A percentile compares a stretch with the other conserved stretches of the same genome.
Conservation (phyloP, 495 filamentous ascomycete species). For the Terfezia claveryi region DNA sequence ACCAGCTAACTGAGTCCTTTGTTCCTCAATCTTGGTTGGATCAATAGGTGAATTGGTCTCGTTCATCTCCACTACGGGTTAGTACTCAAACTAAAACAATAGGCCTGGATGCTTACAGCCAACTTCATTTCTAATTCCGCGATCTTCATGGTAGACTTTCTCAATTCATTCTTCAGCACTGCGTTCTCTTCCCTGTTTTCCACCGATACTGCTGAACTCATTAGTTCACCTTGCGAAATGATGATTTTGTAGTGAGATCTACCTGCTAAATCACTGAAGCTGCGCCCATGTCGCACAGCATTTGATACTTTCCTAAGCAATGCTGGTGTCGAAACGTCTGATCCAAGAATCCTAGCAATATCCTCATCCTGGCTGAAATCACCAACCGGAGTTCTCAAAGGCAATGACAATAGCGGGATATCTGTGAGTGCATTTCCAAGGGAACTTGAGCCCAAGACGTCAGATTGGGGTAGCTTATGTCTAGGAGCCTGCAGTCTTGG, state of each 20-base stretch:
- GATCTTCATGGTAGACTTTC: slow-evolving; percentile 56
- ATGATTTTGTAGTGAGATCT: slow-evolving; percentile 28
- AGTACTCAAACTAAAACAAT: neutral
- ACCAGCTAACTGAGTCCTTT: slow-evolving; percentile 88
- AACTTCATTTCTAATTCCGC: slow-evolving; percentile 59
- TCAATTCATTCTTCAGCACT: slow-evolving; percentile 53
- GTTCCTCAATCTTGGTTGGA: slow-evolving; percentile 59
- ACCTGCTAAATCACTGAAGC: slow-evolving; percentile 41
- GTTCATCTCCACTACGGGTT: slow-evolving; percentile 26
- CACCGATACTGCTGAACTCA: slow-evolving; percentile 47
- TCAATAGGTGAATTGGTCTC: slow-evolving; percentile 65
- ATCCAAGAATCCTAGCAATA: slow-evolving; percentile 54
- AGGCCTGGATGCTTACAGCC: slow-evolving; percentile 23
- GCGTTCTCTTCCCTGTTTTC: slow-evolving; percentile 41
- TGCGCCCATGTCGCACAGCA: slow-evolving; percentile 80
- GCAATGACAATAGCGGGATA: neutral
- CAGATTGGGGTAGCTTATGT: too few species aligned
- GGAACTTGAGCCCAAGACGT: too few species aligned
- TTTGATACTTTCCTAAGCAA: slow-evolving; percentile 77
- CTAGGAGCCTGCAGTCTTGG: too few species aligned
- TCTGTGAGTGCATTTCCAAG: too few species aligned
- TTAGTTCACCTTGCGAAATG: slow-evolving; percentile 36
- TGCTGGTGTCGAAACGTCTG: slow-evolving; percentile 43
- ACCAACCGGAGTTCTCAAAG: slow-evolving; percentile 28
- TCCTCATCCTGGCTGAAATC: slow-evolving; percentile 86